phyloP scores from a whole-genome alignment of 805 yeast genomes.

The Jamesozyma piceae region DNA sequence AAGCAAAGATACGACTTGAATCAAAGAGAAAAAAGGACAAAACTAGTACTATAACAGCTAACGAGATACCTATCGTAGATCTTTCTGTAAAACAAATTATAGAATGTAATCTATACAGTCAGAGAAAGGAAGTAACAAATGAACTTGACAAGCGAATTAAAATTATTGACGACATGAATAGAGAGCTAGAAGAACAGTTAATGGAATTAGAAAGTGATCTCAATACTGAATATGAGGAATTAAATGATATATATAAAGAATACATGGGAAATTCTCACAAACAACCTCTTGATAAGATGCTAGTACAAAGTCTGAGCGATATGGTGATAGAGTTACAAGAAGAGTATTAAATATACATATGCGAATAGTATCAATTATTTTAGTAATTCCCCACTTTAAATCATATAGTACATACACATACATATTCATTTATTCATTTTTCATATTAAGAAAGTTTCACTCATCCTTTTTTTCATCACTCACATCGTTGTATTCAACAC shows the following conservation, averaged over 20 bases:
- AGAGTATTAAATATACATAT: not conserved
- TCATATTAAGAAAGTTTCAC: not conserved
- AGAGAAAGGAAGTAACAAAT: conserved; percentile 13
- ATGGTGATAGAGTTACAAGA: conserved; percentile 23
- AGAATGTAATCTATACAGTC: conserved; percentile 19
- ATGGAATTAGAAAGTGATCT: conserved; percentile 13
- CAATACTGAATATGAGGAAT: conserved; percentile 17
- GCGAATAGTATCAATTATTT: not conserved
- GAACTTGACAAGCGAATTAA: conserved; percentile 20
- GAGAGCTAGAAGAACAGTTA: conserved; percentile 18
- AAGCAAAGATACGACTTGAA: conserved; percentile 24
- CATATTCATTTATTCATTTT: not conserved
- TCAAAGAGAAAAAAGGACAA: conserved; percentile 1
- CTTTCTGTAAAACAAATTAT: conserved; percentile 20
- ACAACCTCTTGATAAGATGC: conserved; percentile 13
- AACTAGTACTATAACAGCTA: not conserved
- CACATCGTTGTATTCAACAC: not conserved
- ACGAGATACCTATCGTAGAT: conserved; percentile 14
- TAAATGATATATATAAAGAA: conserved; percentile 13
- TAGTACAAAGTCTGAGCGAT: conserved; percentile 21
- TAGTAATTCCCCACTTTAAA: too few species aligned
- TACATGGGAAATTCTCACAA: conserved; percentile 19
- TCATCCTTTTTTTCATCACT: not conserved
- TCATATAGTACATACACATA: not conserved
- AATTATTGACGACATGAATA: conserved; percentile 16